phyloP scores from a whole-genome alignment of 2,329 filamentous ascomycete species.

The Phoma sp. region DNA sequence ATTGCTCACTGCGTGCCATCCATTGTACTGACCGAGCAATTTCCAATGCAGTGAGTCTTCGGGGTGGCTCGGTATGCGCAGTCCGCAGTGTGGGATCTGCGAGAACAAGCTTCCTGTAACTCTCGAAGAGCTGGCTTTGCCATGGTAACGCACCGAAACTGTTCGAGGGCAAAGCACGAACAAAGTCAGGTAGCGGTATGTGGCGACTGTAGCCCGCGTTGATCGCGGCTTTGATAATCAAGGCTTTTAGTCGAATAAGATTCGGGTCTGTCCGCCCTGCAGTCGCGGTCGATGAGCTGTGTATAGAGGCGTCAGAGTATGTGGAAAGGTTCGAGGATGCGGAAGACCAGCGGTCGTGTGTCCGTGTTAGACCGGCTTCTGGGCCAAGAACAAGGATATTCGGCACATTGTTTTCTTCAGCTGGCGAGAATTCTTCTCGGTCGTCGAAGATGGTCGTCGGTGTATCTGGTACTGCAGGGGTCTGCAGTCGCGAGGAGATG shows the following conservation, averaged over 20 bases:
- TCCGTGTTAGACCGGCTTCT: slow-evolving; percentile 56
- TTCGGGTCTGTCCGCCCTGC: slow-evolving; percentile 76
- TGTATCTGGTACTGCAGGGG: slow-evolving; percentile 72
- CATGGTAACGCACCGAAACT: slow-evolving; percentile 77
- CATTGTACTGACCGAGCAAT: slow-evolving; percentile 79
- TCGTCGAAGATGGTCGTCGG: slow-evolving; percentile 96
- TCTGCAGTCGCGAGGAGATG: slow-evolving; percentile 45
- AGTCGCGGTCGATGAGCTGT: slow-evolving; percentile 74
- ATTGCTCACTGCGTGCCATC: slow-evolving; percentile 75
- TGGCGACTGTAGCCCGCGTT: slow-evolving; percentile 78
- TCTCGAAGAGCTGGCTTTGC: slow-evolving; percentile 74
- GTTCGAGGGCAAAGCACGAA: slow-evolving; percentile 75
- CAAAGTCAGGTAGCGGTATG: slow-evolving; percentile 72
- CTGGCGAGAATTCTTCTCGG: slow-evolving; percentile 74
- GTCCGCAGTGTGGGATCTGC: slow-evolving; percentile 70
- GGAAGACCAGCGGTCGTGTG: slow-evolving; percentile 80
- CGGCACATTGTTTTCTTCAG: slow-evolving; percentile 74
- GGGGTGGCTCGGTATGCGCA: slow-evolving; percentile 57
- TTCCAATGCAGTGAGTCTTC: slow-evolving; percentile 73
- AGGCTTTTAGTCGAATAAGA: slow-evolving; percentile 75
- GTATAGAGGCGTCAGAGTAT: slow-evolving; percentile 71
- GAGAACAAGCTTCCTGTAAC: slow-evolving; percentile 80
- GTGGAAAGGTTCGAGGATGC: slow-evolving; percentile 75
- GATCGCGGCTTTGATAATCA: slow-evolving; percentile 85
- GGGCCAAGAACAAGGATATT: slow-evolving; percentile 89